Base-by-base conservation (phyloP, 192 early-diverging fungal species). In the Coemansia sp. region DNA sequence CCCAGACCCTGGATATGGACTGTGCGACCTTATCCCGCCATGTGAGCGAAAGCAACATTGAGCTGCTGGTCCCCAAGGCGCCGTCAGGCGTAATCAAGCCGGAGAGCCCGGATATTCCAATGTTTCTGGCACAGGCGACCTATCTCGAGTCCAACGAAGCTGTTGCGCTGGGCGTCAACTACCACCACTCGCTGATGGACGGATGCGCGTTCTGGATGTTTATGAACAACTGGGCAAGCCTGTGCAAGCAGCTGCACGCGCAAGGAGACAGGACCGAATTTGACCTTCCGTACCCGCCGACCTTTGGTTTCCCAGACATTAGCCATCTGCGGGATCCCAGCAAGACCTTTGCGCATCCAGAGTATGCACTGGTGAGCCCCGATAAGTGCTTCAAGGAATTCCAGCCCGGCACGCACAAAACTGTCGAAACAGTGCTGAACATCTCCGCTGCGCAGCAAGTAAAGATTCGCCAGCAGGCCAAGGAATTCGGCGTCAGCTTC, bases 121-220 rank as follows among this genome's bases (percentile, higher is more conserved):
- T 69, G 73, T 50, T 75, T 23, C 46, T 75, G 21, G 73, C 39
- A 29, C 61, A 65, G 42, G 58, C 62, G 20, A 65, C 73, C 1
- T 65, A 75, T 22, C 48, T 68, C 7, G 32, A 47, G 19, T 47
- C 49, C 3, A 55, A 52, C 25, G 46, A 57, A 8, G 73, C 54
- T 0, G 52, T 65, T 15, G 62, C 60, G 0, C 29, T 75, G 4
- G 73, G 73, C 9, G 55, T 75, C 19, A 60, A 19, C 30, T 75
- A 75, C 54, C 73, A 75, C 47, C 73, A 75, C 39, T 61, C 66
- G 23, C 55, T 75, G 40, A 64, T 75, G 61, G 73, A 75, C 40
- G 73, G 73, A 5, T 54, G 66, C 7, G 49, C 73, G 8, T 69
- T 75, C 28, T 75, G 73, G 73, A 47, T 31, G 14, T 75, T 75